These are phyloP conservation scores for Apiotrichum veenhuisii DNA, from an alignment of 1,284 basidiomycete species.

Conservation along the genomic window DNA sequence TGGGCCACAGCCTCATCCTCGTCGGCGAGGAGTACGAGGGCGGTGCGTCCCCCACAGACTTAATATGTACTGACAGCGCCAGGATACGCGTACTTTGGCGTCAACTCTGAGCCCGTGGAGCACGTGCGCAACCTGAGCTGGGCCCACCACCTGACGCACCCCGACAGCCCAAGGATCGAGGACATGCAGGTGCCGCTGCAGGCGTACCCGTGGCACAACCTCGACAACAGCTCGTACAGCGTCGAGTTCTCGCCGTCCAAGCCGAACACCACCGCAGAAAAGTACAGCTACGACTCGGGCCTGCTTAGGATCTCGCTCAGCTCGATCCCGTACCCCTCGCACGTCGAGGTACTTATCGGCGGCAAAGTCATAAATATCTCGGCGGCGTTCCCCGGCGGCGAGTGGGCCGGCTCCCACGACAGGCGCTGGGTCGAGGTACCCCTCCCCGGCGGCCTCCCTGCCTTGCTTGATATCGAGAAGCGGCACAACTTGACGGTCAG, in stretches of 20 bases:
- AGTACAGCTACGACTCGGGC: neutral
- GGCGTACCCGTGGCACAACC: conserved; percentile 62
- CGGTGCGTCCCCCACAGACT: conserved; percentile 34
- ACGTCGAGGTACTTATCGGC: conserved; percentile 63
- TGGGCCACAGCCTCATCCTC: conserved; percentile 57
- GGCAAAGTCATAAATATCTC: conserved; percentile 41
- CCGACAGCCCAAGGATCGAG: conserved; percentile 55
- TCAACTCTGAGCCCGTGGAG: conserved; percentile 55
- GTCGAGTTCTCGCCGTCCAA: conserved; percentile 24
- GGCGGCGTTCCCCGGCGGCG: conserved; percentile 18
- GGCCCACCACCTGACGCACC: conserved; percentile 65
- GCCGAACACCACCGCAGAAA: neutral
- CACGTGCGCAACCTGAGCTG: conserved; percentile 56
- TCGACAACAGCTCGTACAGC: conserved; percentile 60
- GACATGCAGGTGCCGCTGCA: conserved; percentile 72
- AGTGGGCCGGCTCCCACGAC: conserved; percentile 39
- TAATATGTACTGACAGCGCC: neutral
- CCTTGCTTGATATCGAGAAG: neutral
- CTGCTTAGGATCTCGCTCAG: conserved; percentile 71
- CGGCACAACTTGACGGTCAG: conserved; percentile 57
- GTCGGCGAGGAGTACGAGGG: conserved; percentile 86
- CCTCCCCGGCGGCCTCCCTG: conserved; percentile 19
- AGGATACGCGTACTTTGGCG: conserved; percentile 67
- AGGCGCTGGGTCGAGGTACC: conserved; percentile 45
- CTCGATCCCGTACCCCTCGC: conserved; percentile 60